Evolutionary conservation across 2,329 filamentous ascomycete genomes (phyloP).

Genomic region (Penicillium polonicum): DNA sequence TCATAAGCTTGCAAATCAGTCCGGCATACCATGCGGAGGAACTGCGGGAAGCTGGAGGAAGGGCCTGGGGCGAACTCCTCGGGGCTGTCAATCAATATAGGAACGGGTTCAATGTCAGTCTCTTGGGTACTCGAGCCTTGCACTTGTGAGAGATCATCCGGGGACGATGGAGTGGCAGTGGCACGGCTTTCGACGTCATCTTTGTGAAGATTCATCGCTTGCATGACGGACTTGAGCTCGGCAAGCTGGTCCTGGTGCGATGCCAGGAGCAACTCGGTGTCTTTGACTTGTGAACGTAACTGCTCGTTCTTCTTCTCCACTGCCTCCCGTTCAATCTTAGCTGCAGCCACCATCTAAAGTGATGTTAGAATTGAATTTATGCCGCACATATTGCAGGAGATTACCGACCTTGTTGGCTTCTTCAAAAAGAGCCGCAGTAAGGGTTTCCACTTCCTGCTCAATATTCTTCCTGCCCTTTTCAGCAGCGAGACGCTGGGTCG

Average conservation of each 20-base stretch:
- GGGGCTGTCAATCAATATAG: conserved; percentile 48
- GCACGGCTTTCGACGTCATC: conserved; percentile 69
- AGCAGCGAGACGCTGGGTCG: conserved; percentile 60
- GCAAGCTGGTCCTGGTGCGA: conserved; percentile 92
- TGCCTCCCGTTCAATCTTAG: conserved; percentile 78
- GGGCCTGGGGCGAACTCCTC: conserved; percentile 61
- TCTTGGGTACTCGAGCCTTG: conserved; percentile 54
- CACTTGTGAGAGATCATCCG: conserved; percentile 60
- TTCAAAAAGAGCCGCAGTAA: conserved; percentile 93
- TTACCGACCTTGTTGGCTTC: conserved; percentile 78
- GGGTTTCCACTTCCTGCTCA: conserved; percentile 83
- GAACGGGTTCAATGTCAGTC: conserved; percentile 60
- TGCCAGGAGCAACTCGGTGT: conserved; percentile 79
- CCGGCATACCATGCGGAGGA: conserved; percentile 79
- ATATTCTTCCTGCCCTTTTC: conserved; percentile 84
- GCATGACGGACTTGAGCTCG: conserved; percentile 89
- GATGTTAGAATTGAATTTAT: conserved; percentile 15
- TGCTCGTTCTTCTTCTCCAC: conserved; percentile 84
- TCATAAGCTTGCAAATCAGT: conserved; percentile 77
- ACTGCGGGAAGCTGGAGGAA: conserved; percentile 73
- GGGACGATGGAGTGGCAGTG: conserved; percentile 76
- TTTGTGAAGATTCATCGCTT: conserved; percentile 70
- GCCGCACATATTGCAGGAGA: neutral
- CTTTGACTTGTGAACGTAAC: conserved; percentile 76
- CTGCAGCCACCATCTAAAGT: conserved; percentile 79